Conservation (phyloP, 768 basidiomycete genomes). For the Obba rivulosa region DNA sequence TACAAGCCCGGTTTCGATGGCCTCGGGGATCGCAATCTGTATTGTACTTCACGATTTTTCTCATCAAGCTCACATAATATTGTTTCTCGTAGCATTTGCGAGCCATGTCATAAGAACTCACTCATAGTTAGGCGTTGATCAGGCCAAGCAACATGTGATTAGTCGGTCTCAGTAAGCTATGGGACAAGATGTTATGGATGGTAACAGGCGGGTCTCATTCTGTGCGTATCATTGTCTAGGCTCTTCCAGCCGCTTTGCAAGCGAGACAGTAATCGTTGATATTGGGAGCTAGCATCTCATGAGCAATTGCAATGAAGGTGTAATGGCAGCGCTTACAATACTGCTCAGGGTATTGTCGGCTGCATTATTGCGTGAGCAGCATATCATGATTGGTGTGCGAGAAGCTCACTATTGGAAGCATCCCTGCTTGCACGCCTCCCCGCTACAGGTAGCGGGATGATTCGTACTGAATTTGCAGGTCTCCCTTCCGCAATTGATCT, state of each 20-base stretch:
- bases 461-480: constrained; percentile 52
- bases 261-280: constrained; percentile 54
- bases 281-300: constrained; percentile 42
- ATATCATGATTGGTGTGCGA: background rate
- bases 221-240: background rate
- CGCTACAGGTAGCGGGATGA: constrained; percentile 39
- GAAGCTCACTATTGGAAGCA: constrained; percentile 46
- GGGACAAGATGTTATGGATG: no score
- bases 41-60: background rate
- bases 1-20: no score
- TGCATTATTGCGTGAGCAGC: constrained; percentile 10
- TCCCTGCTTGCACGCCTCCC: constrained; percentile 36
- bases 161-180: no score
- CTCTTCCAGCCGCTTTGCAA: constrained; percentile 28
- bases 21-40: no score
- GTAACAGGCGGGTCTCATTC: no score
- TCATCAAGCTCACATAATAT: no score
- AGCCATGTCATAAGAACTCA: no score
- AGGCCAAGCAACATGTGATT: no score
- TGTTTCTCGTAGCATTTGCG: no score
- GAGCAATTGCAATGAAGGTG: constrained; percentile 8
- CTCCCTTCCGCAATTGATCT: constrained; percentile 42
- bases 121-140: no score
- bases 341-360: constrained; percentile 39
- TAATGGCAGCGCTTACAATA: constrained; percentile 36